Evolutionary conservation across 805 yeast genomes (phyloP), one percentile per base, ranked within the genome.

Genomic region (Torulaspora indica): DNA sequence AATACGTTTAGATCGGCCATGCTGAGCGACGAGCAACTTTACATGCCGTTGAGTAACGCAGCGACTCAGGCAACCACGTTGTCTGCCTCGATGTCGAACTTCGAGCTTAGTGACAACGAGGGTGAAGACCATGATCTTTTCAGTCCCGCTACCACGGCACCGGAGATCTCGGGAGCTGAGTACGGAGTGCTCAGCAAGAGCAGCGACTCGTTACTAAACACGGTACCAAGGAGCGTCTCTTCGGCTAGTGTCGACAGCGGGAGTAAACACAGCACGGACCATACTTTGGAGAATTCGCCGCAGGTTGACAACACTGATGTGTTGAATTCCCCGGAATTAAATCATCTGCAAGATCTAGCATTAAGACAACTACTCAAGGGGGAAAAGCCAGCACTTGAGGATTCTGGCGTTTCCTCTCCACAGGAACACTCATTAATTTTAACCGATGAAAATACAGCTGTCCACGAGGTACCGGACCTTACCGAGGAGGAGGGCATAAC

Each of bases 81-180:
- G 8, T 52, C 58, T n/a, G 62, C 58, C 2, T 56, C 62, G 2
- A 44, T 50, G 14, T 59, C 66, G 3, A 61, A 61, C 38, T 61
- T 61, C 30, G 58, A 51, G 14, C 42, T 61, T 33, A 60, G 63
- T 41, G 66, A 57, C n/a, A 36, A 42, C 27, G 60, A 52, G 15
- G 13, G 30, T 7, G 58, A 52, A 12, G 53, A 51, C 2, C 32
- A 38, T 6, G 40, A 36, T 8, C 32, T 25, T 25, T n/a, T 30
- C 7, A 33, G 33, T n/a, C 27, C 43, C 23, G 33, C 22, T 5
- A 23, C 43, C 13, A 33, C 47, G 13, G 35, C 17, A 8, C 34
- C 28, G 9, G 23, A 34, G 14, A 10, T 43, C 14, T 43, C 35
- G 20, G 37, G 28, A 20, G 27, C 28, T 12, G 35, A 40, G 8